Evolutionary conservation across 2,329 filamentous ascomycete genomes (phyloP), one percentile per base, ranked within the genome.

Genomic region (Rhynchosporium agropyri): DNA sequence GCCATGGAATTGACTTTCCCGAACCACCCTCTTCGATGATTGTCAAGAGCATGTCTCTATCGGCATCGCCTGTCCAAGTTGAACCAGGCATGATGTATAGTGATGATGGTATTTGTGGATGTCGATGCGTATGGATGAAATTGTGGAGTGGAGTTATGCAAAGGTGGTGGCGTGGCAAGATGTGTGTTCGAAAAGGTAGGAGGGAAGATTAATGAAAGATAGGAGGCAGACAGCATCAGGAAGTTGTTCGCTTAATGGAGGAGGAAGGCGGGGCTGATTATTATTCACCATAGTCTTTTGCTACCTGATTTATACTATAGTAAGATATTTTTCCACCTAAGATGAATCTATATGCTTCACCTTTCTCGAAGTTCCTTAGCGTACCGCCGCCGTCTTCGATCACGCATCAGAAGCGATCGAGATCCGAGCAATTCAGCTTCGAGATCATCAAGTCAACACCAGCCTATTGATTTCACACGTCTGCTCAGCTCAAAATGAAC

Each of bases 41-140:
- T 1, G 67, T 60, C 1, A 74, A 65, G 12, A 74, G 67, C n/a
- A 74, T 61, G 54, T 73, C 68, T 36, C 63, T 65, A 51, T 74
- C 72, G 12, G 72, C 67, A 7, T 60, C 60, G 28, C 68, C 53
- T 29, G 72, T 63, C 73, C 73, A 74, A 9, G 42, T 46, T 29
- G 66, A 65, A 60, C 66, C 63, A 61, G 67, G 62, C 64, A 67
- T 71, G 26, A 26, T 66, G 58, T 29, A 38, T 42, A 53, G 28
- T 63, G 31, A n/a, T 42, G 33, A 8, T 26, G 12, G 50, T 12
- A 33, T n/a, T 56, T 62, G 15, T 31, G 45, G 31, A 55, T 63
- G 13, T 20, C 31, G 49, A 36, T 26, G 7, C 7, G 15, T 20
- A 5, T 57, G 51, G 45, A 43, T 13, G 58, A 36, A 26, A 15